Percentiles rank a stretch among this genome's conserved stretches.
phyloP scores from a whole-genome alignment of 768 basidiomycete genomes.

The Boletus edulis region DNA sequence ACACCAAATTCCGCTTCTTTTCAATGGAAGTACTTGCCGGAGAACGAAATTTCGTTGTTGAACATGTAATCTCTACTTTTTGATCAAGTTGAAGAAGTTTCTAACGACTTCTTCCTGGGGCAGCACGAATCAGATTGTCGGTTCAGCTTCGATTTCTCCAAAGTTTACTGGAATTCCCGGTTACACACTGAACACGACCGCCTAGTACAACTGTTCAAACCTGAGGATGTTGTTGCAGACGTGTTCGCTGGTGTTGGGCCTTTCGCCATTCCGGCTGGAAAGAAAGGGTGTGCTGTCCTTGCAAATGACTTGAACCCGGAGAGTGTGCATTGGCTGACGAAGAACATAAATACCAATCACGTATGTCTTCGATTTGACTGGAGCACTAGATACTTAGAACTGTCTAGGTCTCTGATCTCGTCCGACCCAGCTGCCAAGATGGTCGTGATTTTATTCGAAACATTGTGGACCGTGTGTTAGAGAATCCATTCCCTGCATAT shows the following conservation, averaged over 20 bases:
- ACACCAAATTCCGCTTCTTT: constrained; percentile 87
- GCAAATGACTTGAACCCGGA: constrained; percentile 95
- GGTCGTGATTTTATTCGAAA: constrained; percentile 81
- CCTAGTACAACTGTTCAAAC: constrained; percentile 69
- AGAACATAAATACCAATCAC: constrained; percentile 75
- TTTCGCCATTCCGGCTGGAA: constrained; percentile 91
- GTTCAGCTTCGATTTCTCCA: constrained; percentile 92
- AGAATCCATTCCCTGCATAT: constrained; percentile 65
- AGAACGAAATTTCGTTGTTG: constrained; percentile 80
- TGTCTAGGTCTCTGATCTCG: constrained; percentile 57
- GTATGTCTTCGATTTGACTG: constrained; percentile 40
- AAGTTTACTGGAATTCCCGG: constrained; percentile 98
- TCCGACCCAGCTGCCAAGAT: constrained; percentile 77
- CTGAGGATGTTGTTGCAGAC: constrained; percentile 82
- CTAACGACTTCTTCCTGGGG: constrained; percentile 1
- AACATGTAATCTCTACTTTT: constrained; percentile 60
- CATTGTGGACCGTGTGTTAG: constrained; percentile 50
- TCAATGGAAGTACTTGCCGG: constrained; percentile 97
- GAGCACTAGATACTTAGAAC: constrained; percentile 1
- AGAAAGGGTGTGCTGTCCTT: constrained; percentile 84
- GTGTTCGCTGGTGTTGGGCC: constrained; percentile 98
- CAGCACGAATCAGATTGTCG: constrained; percentile 83
- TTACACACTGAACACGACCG: constrained; percentile 89
- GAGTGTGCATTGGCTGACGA: constrained; percentile 70
- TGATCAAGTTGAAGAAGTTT: background rate